Base-by-base conservation (phyloP, 225 moss, liverwort and hornwort species). In the Straminergon stramineum region DNA sequence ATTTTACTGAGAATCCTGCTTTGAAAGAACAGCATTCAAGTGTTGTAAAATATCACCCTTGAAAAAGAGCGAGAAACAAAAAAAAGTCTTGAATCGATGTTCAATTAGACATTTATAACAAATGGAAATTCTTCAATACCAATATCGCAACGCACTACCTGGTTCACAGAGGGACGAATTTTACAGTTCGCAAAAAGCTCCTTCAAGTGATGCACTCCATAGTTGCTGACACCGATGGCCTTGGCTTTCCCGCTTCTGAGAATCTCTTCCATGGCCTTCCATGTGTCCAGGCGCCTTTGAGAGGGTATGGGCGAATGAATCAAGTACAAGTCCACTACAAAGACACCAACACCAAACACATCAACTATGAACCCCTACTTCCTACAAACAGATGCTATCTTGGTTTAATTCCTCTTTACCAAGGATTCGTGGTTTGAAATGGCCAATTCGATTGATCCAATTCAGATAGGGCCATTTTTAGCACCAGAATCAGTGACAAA, bases 211-310 rank as follows among this genome's bases (percentile, higher is more conserved):
- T 92, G 96, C 65, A 97, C 92, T 63, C 98, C 98, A 78, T 97
- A 99, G 88, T 99, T 99, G 89, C 98, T 99, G 27, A 99, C 98
- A 30, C 98, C 98, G 32, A 99, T 99, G 45, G 98, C 96, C 85
- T 90, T 96, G 14, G 93, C 98, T 88, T 94, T 96, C 58, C 98
- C 98, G 60, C 96, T 97, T 71, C 85, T 92, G 87, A 97, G 88
- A 83, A 99, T 96, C 86, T 96, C 87, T 83, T 99, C 98, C 97
- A 99, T 96, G 31, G 98, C 98, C 90, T 89, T 96, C 98, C 98
- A 99, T 58, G 97, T 95, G n/a, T 97, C 89, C 63, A 97, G 88
- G 62, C 98, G 92, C 58, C 89, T 93, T 70, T 90, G 84, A 31
- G 88, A 62, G 48, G 96, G 90, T 78, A 94, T 87, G 62, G 98